Conservation (phyloP, 345 rosid genomes). For the Conringia planisiliqua region DNA sequence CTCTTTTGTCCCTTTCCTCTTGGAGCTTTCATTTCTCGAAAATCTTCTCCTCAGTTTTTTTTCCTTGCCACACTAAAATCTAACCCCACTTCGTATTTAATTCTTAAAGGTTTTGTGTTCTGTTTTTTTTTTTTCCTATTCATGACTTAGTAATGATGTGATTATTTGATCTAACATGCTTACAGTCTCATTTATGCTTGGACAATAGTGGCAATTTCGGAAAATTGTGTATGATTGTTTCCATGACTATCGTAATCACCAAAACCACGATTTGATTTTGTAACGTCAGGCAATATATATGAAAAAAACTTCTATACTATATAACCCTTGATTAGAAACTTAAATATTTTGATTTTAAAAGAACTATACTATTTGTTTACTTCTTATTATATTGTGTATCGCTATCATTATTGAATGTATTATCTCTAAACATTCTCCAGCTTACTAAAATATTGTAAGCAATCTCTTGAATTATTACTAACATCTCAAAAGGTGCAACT, state of each 20-base stretch:
- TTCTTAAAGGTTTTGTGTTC: constrained; percentile 10
- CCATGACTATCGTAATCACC: background rate
- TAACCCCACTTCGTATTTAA: background rate
- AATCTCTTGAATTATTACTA: constrained; percentile 32
- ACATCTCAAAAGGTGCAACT: constrained; percentile 35
- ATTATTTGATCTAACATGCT: constrained; percentile 13
- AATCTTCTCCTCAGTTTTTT: constrained; percentile 7
- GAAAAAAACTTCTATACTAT: background rate
- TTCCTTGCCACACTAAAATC: constrained; percentile 2
- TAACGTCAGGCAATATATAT: constrained; percentile 1
- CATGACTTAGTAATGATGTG: constrained; percentile 23
- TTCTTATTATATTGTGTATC: background rate
- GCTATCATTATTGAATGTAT: constrained; percentile 13
- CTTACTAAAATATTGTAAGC: constrained; percentile 24
- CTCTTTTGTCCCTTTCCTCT: constrained; percentile 62
- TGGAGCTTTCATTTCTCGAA: constrained; percentile 55
- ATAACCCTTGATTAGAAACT: background rate
- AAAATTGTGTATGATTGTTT: background rate
- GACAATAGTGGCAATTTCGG: constrained; percentile 7
- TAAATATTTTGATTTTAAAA: background rate
- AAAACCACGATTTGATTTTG: background rate
- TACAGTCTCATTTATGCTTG: background rate
- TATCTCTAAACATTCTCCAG: constrained; percentile 19
- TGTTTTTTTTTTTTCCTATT: background rate
- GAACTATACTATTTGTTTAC: background rate